Evolutionary conservation across 2,329 filamentous ascomycete species (phyloP).

Genomic region (Coleophoma cylindrospora): DNA sequence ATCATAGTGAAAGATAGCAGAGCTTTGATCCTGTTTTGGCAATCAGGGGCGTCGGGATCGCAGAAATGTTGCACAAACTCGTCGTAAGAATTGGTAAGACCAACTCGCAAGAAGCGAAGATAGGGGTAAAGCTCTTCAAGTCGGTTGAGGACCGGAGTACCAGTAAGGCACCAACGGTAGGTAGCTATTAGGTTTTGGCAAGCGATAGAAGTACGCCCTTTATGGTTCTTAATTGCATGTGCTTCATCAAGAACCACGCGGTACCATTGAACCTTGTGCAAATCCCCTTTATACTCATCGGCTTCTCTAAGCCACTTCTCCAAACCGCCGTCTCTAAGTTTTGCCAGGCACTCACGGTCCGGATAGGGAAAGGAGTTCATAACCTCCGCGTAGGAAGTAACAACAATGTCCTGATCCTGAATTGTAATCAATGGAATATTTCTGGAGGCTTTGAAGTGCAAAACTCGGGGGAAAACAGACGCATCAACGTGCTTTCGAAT

Average conservation of each 20-base stretch:
- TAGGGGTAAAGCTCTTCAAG: conserved; percentile 27
- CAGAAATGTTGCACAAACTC: conserved; percentile 16
- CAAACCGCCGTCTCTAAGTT: conserved; percentile 49
- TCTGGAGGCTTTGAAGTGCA: conserved; percentile 14
- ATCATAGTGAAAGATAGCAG: conserved; percentile 39
- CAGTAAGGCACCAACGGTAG: conserved; percentile 27
- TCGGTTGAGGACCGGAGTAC: conserved; percentile 23
- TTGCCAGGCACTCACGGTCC: conserved; percentile 87
- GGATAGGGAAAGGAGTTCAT: conserved; percentile 73
- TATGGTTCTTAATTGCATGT: conserved; percentile 48
- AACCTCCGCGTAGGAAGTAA: conserved; percentile 22
- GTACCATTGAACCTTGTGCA: conserved; percentile 38
- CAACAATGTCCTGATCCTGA: conserved; percentile 19
- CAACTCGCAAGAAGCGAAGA: conserved; percentile 20
- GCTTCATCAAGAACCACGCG: conserved; percentile 53
- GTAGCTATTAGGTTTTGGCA: conserved; percentile 29
- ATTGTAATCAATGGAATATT: conserved; percentile 8
- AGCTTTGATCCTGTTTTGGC: conserved; percentile 14
- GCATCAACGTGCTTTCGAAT: conserved; percentile 15
- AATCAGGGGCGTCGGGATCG: conserved; percentile 15
- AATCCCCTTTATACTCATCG: conserved; percentile 25
- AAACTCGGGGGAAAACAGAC: conserved; percentile 13
- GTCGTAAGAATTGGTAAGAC: neutral
- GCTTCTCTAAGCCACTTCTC: conserved; percentile 29
- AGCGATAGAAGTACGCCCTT: conserved; percentile 33